A percentile compares a stretch with the other conserved stretches of the same genome.
Conservation (phyloP, 768 basidiomycete species). For the Inosperma sp. region DNA sequence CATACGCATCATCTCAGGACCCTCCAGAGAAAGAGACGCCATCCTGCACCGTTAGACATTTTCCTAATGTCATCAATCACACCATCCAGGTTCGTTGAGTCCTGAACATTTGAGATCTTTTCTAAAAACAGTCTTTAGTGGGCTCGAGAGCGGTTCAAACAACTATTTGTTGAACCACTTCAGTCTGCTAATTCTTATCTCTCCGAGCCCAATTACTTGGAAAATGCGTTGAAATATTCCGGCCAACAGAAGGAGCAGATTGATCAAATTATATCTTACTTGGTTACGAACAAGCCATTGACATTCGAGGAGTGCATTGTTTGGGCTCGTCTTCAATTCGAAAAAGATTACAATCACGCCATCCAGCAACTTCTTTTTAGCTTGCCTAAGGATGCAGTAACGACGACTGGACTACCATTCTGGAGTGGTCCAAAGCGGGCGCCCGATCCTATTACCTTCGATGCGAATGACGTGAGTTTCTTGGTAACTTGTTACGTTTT, state of each 20-base stretch:
- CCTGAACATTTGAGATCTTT: neutral
- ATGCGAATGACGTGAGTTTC: conserved; percentile 76
- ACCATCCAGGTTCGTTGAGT: conserved; percentile 76
- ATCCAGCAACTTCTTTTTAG: conserved; percentile 92
- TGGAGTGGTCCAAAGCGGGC: conserved; percentile 99
- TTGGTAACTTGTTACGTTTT: conserved; percentile 1
- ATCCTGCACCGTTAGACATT: conserved; percentile 97
- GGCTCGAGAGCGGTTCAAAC: conserved; percentile 91
- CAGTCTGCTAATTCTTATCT: conserved; percentile 95
- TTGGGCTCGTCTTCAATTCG: conserved; percentile 95
- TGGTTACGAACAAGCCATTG: conserved; percentile 89
- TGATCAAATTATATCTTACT: conserved; percentile 80
- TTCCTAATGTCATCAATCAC: conserved; percentile 96
- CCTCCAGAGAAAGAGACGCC: conserved; percentile 98
- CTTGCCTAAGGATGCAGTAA: conserved; percentile 89
- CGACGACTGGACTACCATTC: conserved; percentile 92
- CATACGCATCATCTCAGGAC: conserved; percentile 96
- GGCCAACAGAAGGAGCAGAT: conserved; percentile 89
- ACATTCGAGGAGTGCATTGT: conserved; percentile 96
- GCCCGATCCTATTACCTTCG: conserved; percentile 84
- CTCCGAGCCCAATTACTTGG: conserved; percentile 92
- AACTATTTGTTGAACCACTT: conserved; percentile 88
- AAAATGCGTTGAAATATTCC: conserved; percentile 84
- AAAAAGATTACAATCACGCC: conserved; percentile 87
- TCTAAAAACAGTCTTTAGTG: conserved; percentile 48